Evolutionary conservation across 805 yeast species (phyloP), one percentile per base, ranked within the genome.

Genomic region (Candida boleticola): DNA sequence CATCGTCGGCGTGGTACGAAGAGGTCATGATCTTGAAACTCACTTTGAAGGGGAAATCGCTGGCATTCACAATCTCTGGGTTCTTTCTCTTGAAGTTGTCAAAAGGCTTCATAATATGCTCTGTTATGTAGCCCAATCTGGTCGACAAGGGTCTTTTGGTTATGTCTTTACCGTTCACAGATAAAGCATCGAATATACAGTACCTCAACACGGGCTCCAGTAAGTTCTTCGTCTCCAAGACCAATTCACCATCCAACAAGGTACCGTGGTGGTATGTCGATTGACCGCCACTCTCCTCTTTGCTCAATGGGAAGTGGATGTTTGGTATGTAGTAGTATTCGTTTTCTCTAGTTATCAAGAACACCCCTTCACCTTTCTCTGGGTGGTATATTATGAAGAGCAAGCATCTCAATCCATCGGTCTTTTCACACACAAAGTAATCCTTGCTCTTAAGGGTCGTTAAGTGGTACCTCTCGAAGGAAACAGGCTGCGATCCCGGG

Each of bases 401-500:
- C 41, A 93, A 67, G 44, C 95, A 89, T 40, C 99, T 71, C 37
- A 92, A 68, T 0, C 99, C 99, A 63, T 93, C 99, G 0, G 93
- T 80, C 60, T 93, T 93, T 56, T 93, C 99, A 66, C 99, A 95
- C 0, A 93, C 99, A 51, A 82, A 83, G 58, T 90, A 93, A 55
- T 95, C 98, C 44, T 82, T 81, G 3, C 73, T 64, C 57, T 75
- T 58, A 37, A 93, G 66, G 26, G 81, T 78, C 60, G 60, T 60
- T 19, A 93, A 69, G 63, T 92, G 97, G 26, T 74, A 68, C 42
- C 88, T 73, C 33, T 86, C 82, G 58, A 93, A 90, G 20, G 96
- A 87, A 2, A 92, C 87, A 0, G 99, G 99, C 63, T 95, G 99
- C 1, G 97, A 83, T 0, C 99, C 97, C 2, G 96, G 95, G 53